These are phyloP conservation scores for Lecanoromycetidae sp. DNA, from an alignment of 2,329 filamentous ascomycete species.

Conservation along the genomic window DNA sequence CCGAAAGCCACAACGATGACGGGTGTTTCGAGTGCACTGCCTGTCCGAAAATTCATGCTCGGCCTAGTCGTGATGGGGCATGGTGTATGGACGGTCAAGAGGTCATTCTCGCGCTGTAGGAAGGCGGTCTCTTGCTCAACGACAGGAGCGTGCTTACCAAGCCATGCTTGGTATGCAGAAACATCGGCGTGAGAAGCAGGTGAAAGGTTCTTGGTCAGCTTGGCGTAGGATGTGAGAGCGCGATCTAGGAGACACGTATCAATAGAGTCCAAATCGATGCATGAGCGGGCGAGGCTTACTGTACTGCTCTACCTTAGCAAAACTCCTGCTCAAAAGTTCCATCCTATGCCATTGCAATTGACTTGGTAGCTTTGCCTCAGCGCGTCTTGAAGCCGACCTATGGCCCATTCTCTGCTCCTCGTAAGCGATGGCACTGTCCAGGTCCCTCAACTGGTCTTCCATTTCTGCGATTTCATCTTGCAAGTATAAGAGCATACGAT, in stretches of 20 bases:
- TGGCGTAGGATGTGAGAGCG: conserved; percentile 35
- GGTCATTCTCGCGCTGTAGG: conserved; percentile 39
- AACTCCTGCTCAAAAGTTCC: conserved; percentile 42
- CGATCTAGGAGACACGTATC: conserved; percentile 22
- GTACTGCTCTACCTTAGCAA: conserved; percentile 49
- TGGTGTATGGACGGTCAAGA: conserved; percentile 17
- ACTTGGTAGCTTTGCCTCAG: conserved; percentile 39
- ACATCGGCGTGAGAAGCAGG: conserved; percentile 38
- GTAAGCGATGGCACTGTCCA: conserved; percentile 41
- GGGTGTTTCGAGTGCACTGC: conserved; percentile 7
- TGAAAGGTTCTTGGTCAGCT: conserved; percentile 34
- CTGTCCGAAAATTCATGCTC: background rate
- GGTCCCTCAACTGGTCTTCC: conserved; percentile 59
- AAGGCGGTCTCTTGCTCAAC: conserved; percentile 41
- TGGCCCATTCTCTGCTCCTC: conserved; percentile 23
- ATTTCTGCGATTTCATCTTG: conserved; percentile 76
- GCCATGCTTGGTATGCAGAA: conserved; percentile 41
- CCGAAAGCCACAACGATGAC: conserved; percentile 13
- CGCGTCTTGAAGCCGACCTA: conserved; percentile 30
- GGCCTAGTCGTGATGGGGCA: background rate
- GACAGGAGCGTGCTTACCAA: conserved; percentile 39
- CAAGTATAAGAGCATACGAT: conserved; percentile 67
- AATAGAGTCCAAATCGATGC: background rate
- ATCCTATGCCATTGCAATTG: conserved; percentile 43
- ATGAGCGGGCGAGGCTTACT: conserved; percentile 31